Evolutionary conservation across 306 rosid genomes (phyloP).

Genomic region (Comarum palustre): DNA sequence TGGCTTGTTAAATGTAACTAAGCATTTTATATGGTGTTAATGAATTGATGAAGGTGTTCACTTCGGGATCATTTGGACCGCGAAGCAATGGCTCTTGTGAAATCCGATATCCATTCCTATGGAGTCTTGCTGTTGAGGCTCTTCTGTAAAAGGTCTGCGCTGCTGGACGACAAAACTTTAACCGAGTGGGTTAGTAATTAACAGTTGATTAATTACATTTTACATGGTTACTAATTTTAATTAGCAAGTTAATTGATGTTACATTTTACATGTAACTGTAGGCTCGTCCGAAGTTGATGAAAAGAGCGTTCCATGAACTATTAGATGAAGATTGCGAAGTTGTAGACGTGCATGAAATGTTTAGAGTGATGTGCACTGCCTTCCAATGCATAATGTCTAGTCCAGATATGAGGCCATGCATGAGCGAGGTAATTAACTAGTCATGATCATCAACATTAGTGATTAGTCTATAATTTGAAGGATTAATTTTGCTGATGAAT

Average conservation of each 20-base stretch:
- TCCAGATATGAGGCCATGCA: slow-evolving; percentile 22
- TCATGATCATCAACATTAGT: background rate
- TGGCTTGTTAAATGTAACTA: background rate
- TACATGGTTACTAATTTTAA: too few species aligned
- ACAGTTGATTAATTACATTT: background rate
- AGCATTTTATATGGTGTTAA: slow-evolving; percentile 3
- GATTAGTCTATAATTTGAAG: background rate
- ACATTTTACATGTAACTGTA: too few species aligned
- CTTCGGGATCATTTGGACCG: slow-evolving; percentile 15
- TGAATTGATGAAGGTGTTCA: slow-evolving; percentile 7
- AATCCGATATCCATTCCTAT: slow-evolving; percentile 20
- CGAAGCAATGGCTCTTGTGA: slow-evolving; percentile 16
- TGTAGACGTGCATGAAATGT: slow-evolving; percentile 22
- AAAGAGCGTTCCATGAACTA: slow-evolving; percentile 25
- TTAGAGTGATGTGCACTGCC: slow-evolving; percentile 24
- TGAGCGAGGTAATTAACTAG: slow-evolving; percentile 21
- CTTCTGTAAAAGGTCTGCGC: slow-evolving; percentile 25
- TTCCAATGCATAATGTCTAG: slow-evolving; percentile 9
- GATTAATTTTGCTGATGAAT: background rate
- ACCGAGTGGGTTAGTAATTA: slow-evolving; percentile 24
- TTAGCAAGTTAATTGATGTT: too few species aligned
- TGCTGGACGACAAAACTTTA: slow-evolving; percentile 14
- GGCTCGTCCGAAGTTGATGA: slow-evolving; percentile 30
- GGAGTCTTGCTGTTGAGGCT: slow-evolving; percentile 32
- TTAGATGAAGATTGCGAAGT: slow-evolving; percentile 20